A percentile compares a stretch with the other conserved stretches of the same genome.
Conservation (phyloP, 2,329 filamentous ascomycete genomes). For the Beauveria scarabaeidicola region DNA sequence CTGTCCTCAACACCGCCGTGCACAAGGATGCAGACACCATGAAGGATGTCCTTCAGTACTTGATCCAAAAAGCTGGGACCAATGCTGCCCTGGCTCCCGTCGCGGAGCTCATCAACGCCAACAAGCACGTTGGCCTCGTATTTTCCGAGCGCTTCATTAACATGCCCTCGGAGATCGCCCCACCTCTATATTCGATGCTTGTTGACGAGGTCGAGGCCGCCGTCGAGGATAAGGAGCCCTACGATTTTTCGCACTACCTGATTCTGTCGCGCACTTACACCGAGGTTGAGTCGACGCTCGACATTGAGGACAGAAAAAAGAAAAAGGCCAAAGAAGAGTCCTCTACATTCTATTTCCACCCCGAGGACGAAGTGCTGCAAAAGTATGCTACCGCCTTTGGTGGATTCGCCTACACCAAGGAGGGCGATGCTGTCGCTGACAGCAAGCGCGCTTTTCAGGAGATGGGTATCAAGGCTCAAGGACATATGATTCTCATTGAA, state of each 20-base stretch:
- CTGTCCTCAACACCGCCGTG: conserved; percentile 72
- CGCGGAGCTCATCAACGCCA: conserved; percentile 42
- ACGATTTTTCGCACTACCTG: conserved; percentile 87
- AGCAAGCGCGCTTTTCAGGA: conserved; percentile 94
- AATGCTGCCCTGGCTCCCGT: conserved; percentile 50
- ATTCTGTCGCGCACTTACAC: conserved; percentile 87
- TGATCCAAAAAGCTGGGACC: conserved; percentile 47
- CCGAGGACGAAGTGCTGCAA: conserved; percentile 85
- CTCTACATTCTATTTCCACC: conserved; percentile 82
- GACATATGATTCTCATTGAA: conserved; percentile 82
- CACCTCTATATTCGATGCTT: conserved; percentile 92
- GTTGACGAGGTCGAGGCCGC: conserved; percentile 85
- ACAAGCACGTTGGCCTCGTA: conserved; percentile 67
- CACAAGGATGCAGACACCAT: conserved; percentile 70
- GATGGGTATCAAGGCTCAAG: conserved; percentile 74
- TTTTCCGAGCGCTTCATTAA: conserved; percentile 94
- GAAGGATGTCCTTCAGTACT: conserved; percentile 61
- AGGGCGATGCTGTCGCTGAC: conserved; percentile 74
- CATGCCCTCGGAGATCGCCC: conserved; percentile 86
- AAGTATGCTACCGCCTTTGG: conserved; percentile 63
- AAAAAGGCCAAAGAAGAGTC: conserved; percentile 57
- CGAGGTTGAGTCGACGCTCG: conserved; percentile 75
- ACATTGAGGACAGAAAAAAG: conserved; percentile 49
- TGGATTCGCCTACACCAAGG: conserved; percentile 70
- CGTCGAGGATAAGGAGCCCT: conserved; percentile 82